Evolutionary conservation across 306 rosid genomes (phyloP).

Genomic region (Citrullus colocynthis): DNA sequence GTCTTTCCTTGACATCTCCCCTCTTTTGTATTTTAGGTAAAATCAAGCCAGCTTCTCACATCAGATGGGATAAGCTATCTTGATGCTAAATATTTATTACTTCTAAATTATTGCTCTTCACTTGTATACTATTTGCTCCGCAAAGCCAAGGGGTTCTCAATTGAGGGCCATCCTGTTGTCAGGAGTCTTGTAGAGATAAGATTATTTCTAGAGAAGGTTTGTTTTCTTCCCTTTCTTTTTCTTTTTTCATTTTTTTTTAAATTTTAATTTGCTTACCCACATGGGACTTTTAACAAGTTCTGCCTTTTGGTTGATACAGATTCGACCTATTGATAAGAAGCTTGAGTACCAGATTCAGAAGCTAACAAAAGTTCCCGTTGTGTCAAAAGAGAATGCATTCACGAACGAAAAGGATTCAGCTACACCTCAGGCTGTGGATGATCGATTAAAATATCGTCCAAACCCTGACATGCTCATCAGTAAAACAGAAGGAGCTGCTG

Average conservation of each 20-base stretch:
- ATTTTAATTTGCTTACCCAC: background rate
- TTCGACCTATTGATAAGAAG: conserved; percentile 80
- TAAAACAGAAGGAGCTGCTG: conserved; percentile 25
- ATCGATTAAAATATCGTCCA: conserved; percentile 59
- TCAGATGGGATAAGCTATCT: conserved; percentile 77
- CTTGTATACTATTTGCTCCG: conserved; percentile 71
- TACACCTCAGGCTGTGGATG: conserved; percentile 32
- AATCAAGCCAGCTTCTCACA: conserved; percentile 33
- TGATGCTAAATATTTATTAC: conserved; percentile 76
- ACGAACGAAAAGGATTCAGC: conserved; percentile 25
- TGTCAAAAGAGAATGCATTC: conserved; percentile 24
- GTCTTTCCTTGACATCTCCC: background rate
- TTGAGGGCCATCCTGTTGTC: conserved; percentile 69
- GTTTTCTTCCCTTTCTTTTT: background rate
- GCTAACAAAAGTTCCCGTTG: conserved; percentile 39
- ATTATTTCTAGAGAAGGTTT: conserved; percentile 76
- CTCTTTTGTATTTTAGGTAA: background rate
- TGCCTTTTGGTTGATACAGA: conserved; percentile 27
- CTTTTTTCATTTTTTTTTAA: too few species aligned
- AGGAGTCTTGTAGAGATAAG: conserved; percentile 69
- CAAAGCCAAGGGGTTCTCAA: conserved; percentile 61
- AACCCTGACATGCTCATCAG: conserved; percentile 67
- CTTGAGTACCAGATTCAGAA: conserved; percentile 86
- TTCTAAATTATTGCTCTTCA: conserved; percentile 69
- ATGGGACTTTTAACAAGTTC: background rate